These are phyloP conservation scores for Aureobasidium subglaciale DNA, from an alignment of 2,329 filamentous ascomycete species.

Conservation along the genomic window DNA sequence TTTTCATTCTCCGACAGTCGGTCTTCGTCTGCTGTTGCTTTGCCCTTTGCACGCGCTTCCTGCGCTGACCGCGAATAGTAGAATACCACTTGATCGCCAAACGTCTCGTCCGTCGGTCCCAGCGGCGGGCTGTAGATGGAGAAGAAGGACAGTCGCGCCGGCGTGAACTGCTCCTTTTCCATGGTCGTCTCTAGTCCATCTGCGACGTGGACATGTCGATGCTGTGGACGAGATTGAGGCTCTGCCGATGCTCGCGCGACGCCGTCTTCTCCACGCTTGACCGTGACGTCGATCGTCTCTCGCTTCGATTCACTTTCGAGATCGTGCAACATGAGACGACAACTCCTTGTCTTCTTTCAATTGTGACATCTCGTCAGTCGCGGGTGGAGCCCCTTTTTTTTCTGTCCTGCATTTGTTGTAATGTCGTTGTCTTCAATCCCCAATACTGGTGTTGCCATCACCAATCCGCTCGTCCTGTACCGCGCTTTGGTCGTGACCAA, in stretches of 20 bases:
- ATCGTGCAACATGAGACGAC: constrained; percentile 1
- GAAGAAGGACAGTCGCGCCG: constrained; percentile 82
- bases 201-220: not conserved
- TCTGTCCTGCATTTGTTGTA: not conserved
- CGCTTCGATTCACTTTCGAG: not conserved
- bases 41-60: constrained; percentile 22
- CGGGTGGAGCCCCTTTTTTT: not conserved
- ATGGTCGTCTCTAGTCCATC: not conserved
- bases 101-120: constrained; percentile 62
- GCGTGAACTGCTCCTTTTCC: constrained; percentile 30
- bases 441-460: constrained; percentile 39
- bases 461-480: constrained; percentile 70
- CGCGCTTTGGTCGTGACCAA: constrained; percentile 62
- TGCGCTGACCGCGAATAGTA: constrained; percentile 57
- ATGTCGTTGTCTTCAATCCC: constrained; percentile 15
- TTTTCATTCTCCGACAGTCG: constrained; percentile 63
- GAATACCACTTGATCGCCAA: constrained; percentile 83
- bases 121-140: constrained; percentile 91
- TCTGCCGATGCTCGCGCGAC: not conserved
- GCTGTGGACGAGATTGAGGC: not conserved
- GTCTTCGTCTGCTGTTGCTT: constrained; percentile 24
- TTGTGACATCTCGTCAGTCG: not conserved
- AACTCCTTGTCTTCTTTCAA: not conserved
- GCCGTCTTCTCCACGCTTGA: not conserved
- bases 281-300: not conserved